Base-by-base conservation (phyloP, 345 rosid species). In the thale cress (Arabidopsis thaliana) region DNA sequence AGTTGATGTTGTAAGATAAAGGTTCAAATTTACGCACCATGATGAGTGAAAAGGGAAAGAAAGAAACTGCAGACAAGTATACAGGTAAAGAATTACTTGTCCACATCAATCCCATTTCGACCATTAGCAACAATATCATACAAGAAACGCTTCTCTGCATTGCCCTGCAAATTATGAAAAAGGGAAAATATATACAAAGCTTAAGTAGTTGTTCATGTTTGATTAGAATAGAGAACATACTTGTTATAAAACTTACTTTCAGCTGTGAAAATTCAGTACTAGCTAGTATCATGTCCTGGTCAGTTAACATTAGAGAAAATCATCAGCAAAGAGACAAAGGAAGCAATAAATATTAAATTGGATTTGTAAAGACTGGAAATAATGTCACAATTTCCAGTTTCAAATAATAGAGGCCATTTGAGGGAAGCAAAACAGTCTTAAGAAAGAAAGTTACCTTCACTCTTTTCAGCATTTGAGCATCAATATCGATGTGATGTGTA, bases 51-150 rank as follows among this genome's bases (percentile, higher is more conserved):
- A 32, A 12, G 64, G 37, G 30, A 7, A 71, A 23, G 13, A 38
- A 32, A 73, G 34, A 71, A 67, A 72, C 51, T 51, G 59, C 22
- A 70, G 32, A 68, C 72, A 61, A 16, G 82, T 69, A 63, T 34
- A 62, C n/a, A 69, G 51, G 38, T 44, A 52, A 40, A 0, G 24
- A 48, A 87, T 67, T 86, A 86, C 93, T 94, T 94, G 85, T 94
- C 98, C 70, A 94, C 98, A 33, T 94, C 98, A 69, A 94, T 87
- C 75, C 98, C 97, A 80, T 90, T 94, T 79, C 92, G 88, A 73
- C 98, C 98, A 82, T 94, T 94, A 70, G 98, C 97, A 71, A 94
- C 98, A 82, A 94, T 90, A 74, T 94, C 98, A 83, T 89, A 91
- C 80, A 94, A 81, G 85, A 88, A 94, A 34, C 75, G 86, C 75